Conservation (phyloP, 768 basidiomycete species). For the Boletus rubescentipes region DNA sequence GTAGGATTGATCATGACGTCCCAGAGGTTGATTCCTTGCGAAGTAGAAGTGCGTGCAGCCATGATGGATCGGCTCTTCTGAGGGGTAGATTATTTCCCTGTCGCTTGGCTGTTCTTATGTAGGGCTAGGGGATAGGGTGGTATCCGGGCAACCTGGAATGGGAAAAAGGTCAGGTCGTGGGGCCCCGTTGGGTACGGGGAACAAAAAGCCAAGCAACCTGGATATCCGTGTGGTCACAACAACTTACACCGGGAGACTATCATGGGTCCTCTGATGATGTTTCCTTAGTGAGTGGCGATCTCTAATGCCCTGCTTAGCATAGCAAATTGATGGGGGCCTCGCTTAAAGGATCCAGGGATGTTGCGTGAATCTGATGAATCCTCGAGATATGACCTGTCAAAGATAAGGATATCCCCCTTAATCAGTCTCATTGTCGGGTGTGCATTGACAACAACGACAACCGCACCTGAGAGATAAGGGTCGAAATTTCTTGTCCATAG, state of each 20-base stretch:
- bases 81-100: background rate
- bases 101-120: background rate
- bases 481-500: background rate
- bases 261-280: too few relatives aligned
- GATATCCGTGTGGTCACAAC: too few relatives aligned
- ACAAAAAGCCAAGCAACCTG: too few relatives aligned
- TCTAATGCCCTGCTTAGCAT: background rate
- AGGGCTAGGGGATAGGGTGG: too few relatives aligned
- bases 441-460: background rate
- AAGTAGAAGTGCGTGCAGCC: background rate
- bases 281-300: too few relatives aligned
- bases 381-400: background rate
- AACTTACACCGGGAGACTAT: too few relatives aligned
- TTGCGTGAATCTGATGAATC: background rate
- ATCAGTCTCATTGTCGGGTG: background rate
- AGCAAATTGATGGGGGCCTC: background rate
- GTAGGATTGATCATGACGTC: slow-evolving; percentile 5
- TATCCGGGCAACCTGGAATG: too few relatives aligned
- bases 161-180: too few relatives aligned
- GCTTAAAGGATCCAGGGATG: background rate
- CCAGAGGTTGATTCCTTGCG: slow-evolving; percentile 4
- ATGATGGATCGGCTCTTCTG: background rate
- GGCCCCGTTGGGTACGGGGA: too few relatives aligned
- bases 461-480: background rate
- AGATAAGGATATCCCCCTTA: slow-evolving; percentile 40